These are phyloP conservation scores for Ceratocystis destructans DNA, from an alignment of 2,329 filamentous ascomycete genomes.

Conservation along the genomic window DNA sequence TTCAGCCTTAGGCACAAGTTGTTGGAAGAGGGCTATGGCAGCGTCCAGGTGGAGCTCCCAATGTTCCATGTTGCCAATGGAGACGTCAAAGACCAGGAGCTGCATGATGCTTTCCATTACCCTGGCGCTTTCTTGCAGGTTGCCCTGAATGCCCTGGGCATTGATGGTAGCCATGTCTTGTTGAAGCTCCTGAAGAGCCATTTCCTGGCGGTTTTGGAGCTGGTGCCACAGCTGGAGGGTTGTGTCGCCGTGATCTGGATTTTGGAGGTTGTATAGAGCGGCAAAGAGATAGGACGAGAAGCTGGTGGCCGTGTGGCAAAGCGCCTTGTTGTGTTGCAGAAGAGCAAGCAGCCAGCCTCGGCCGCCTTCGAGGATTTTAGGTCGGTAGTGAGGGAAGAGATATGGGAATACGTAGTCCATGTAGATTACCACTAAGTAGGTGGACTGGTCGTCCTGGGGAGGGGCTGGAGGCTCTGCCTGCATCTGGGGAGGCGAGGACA, in stretches of 20 bases:
- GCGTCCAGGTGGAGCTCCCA: constrained; percentile 39
- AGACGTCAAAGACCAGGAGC: constrained; percentile 40
- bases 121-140: constrained; percentile 27
- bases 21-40: constrained; percentile 36
- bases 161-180: constrained; percentile 30
- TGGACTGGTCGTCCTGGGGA: constrained; percentile 17
- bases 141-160: constrained; percentile 24
- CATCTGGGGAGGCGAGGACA: constrained; percentile 16
- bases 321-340: constrained; percentile 41
- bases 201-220: constrained; percentile 33
- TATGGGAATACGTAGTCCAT: constrained; percentile 49
- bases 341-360: constrained; percentile 46
- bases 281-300: constrained; percentile 45
- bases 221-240: constrained; percentile 28
- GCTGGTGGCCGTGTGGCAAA: constrained; percentile 44
- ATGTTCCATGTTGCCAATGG: constrained; percentile 33
- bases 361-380: constrained; percentile 41
- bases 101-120: constrained; percentile 40
- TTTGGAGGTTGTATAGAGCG: constrained; percentile 25
- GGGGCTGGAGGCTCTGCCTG: background rate
- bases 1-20: constrained; percentile 30
- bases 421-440: constrained; percentile 42
- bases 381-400: constrained; percentile 49
- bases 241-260: constrained; percentile 26
- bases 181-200: constrained; percentile 33